Percentiles rank a stretch among this genome's conserved stretches.
These are phyloP conservation scores for Ophiognomonia clavigignenti-juglandacearum DNA, from an alignment of 2,329 filamentous ascomycete genomes.

Conservation along the genomic window DNA sequence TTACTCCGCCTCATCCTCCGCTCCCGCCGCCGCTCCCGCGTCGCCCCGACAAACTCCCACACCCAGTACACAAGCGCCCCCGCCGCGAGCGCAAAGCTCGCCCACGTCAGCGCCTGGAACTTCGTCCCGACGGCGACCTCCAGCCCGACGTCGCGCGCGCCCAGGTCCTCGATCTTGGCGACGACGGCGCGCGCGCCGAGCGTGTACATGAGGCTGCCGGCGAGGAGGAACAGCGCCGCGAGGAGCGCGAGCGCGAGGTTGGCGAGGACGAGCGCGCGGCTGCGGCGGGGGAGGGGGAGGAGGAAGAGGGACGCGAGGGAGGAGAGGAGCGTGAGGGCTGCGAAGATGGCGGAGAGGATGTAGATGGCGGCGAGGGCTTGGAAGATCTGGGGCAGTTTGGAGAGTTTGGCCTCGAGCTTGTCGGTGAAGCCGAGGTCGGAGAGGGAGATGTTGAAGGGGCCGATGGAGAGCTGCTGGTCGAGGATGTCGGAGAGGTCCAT, in stretches of 20 bases:
- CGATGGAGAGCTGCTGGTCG: constrained; percentile 39
- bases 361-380: constrained; percentile 45
- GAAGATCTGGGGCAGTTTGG: constrained; percentile 44
- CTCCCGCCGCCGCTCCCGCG: constrained; percentile 24
- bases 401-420: constrained; percentile 40
- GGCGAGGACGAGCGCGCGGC: constrained; percentile 31
- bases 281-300: too few relatives aligned
- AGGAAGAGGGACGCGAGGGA: constrained; percentile 28
- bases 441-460: constrained; percentile 39
- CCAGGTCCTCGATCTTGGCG: constrained; percentile 32
- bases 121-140: constrained; percentile 36
- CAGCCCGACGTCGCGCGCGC: constrained; percentile 40
- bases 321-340: constrained; percentile 38
- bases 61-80: constrained; percentile 36
- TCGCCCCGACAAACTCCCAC: constrained; percentile 26
- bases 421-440: constrained; percentile 40
- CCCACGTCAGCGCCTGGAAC: constrained; percentile 43
- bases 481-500: constrained; percentile 45
- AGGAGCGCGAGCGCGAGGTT: constrained; percentile 30
- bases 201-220: constrained; percentile 40
- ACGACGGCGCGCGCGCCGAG: constrained; percentile 36
- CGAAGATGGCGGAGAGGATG: constrained; percentile 36
- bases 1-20: background rate
- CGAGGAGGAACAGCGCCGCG: constrained; percentile 31
- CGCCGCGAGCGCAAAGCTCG: constrained; percentile 40